Evolutionary conservation across 176 grass and related monocot species (phyloP).

Genomic region (Elaeis guineensis): DNA sequence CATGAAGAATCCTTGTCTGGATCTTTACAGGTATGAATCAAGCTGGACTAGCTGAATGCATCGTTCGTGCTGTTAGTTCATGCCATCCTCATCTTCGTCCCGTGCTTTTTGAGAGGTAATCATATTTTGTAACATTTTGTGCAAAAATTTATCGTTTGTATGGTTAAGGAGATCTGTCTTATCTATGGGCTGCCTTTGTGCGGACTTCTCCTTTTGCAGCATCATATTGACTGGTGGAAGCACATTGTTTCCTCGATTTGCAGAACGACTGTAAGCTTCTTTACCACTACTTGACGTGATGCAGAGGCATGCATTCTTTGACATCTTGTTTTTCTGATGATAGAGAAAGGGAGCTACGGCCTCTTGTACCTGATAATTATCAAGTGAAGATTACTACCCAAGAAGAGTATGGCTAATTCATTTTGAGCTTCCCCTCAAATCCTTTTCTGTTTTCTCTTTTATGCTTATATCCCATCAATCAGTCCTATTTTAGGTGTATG

Average conservation of each 20-base stretch:
- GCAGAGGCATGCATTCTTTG: not conserved
- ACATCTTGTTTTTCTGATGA: slow-evolving; percentile 10
- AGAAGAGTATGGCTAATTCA: slow-evolving; percentile 47
- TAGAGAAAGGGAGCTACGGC: slow-evolving; percentile 82
- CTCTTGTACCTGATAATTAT: slow-evolving; percentile 68
- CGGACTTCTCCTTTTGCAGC: slow-evolving; percentile 33
- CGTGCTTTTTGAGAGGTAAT: slow-evolving; percentile 75
- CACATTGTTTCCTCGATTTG: slow-evolving; percentile 69
- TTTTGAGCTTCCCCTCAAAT: not conserved
- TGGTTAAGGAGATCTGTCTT: not conserved
- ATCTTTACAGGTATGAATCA: slow-evolving; percentile 84
- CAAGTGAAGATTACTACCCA: slow-evolving; percentile 72
- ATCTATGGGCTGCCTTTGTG: slow-evolving; percentile 1
- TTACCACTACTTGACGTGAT: not conserved
- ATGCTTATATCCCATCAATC: not conserved
- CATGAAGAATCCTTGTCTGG: not conserved
- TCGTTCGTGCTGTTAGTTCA: slow-evolving; percentile 64
- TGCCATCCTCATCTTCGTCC: slow-evolving; percentile 83
- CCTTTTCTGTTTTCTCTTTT: not conserved
- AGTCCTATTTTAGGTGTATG: slow-evolving; percentile 81
- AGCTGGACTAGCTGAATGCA: slow-evolving; percentile 92
- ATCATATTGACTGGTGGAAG: slow-evolving; percentile 90
- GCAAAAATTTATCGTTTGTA: not conserved
- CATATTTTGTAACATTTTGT: slow-evolving; percentile 1
- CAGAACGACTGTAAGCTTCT: slow-evolving; percentile 72